Evolutionary conservation across 306 rosid genomes (phyloP).

Genomic region (Echinosophora koreensis): DNA sequence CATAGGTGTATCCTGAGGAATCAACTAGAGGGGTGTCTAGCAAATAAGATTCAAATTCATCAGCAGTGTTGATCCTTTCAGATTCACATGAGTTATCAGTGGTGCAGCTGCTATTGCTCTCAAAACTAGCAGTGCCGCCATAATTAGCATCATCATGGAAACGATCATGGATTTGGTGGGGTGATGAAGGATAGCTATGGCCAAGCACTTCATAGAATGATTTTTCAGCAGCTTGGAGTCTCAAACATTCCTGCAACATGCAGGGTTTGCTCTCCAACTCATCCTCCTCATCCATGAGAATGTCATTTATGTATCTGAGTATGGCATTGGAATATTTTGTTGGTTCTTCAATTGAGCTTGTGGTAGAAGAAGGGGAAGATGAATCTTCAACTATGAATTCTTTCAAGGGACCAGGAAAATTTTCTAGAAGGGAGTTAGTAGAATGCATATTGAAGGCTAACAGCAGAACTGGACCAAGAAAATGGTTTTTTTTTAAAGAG

Average conservation of each 20-base stretch:
- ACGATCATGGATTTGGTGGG: constrained; percentile 14
- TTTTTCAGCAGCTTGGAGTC: constrained; percentile 86
- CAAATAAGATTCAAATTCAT: constrained; percentile 41
- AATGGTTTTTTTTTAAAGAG: background rate
- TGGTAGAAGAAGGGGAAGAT: constrained; percentile 45
- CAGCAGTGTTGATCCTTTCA: constrained; percentile 37
- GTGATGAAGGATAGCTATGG: constrained; percentile 51
- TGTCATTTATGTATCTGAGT: constrained; percentile 73
- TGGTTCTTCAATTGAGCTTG: constrained; percentile 52
- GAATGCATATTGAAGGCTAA: constrained; percentile 45
- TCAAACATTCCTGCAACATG: constrained; percentile 78
- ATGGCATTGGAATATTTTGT: constrained; percentile 55
- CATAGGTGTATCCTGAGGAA: constrained; percentile 31
- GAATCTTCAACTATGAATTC: constrained; percentile 48
- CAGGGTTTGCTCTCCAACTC: constrained; percentile 73
- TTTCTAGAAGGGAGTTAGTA: constrained; percentile 53
- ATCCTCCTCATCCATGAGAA: constrained; percentile 86
- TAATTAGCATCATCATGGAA: constrained; percentile 34
- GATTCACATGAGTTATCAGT: constrained; percentile 48
- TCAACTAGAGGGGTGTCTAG: constrained; percentile 39
- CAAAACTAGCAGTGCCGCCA: constrained; percentile 39
- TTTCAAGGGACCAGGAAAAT: constrained; percentile 37
- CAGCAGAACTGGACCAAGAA: background rate
- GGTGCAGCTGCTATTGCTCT: constrained; percentile 46
- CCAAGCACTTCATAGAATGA: constrained; percentile 78